A percentile compares a stretch with the other conserved stretches of the same genome.
Evolutionary conservation across 2,329 filamentous ascomycete genomes (phyloP).

Genomic region (Podosphaera fusca): DNA sequence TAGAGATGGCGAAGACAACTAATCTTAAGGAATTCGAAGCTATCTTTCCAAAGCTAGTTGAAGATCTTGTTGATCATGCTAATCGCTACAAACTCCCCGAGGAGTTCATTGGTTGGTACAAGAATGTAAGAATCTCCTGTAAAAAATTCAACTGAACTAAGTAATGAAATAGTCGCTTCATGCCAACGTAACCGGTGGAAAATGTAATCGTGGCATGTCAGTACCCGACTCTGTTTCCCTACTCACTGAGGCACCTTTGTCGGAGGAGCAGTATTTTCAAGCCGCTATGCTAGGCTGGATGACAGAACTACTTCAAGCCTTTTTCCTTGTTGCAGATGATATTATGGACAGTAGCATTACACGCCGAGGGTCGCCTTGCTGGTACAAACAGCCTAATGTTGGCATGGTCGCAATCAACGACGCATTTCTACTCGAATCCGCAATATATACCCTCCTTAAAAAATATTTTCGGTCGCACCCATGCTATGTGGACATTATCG

Average conservation of each 20-base stretch:
- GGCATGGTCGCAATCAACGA: constrained; percentile 98
- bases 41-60: constrained; percentile 67
- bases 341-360: constrained; percentile 97
- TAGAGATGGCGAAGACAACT: constrained; percentile 40
- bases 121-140: constrained; percentile 18
- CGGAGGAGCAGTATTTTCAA: constrained; percentile 66
- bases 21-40: constrained; percentile 73
- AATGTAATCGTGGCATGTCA: constrained; percentile 97
- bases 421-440: constrained; percentile 77
- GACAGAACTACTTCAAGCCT: constrained; percentile 93
- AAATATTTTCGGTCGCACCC: constrained; percentile 80
- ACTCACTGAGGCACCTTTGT: constrained; percentile 48
- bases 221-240: constrained; percentile 77
- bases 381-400: constrained; percentile 77
- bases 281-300: constrained; percentile 83
- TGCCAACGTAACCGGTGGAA: constrained; percentile 75
- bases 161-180: constrained; percentile 40
- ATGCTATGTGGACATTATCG: constrained; percentile 71
- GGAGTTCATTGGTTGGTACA: constrained; percentile 67
- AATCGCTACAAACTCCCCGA: constrained; percentile 63
- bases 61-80: constrained; percentile 59
- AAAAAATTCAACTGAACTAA: constrained; percentile 1
- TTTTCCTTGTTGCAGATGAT: constrained; percentile 96
- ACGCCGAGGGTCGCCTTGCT: constrained; percentile 81
- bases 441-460: constrained; percentile 79